Evolutionary conservation across 495 filamentous ascomycete species (phyloP), one percentile per base, ranked within the genome.

Genomic region (Daldinia caldariorum): DNA sequence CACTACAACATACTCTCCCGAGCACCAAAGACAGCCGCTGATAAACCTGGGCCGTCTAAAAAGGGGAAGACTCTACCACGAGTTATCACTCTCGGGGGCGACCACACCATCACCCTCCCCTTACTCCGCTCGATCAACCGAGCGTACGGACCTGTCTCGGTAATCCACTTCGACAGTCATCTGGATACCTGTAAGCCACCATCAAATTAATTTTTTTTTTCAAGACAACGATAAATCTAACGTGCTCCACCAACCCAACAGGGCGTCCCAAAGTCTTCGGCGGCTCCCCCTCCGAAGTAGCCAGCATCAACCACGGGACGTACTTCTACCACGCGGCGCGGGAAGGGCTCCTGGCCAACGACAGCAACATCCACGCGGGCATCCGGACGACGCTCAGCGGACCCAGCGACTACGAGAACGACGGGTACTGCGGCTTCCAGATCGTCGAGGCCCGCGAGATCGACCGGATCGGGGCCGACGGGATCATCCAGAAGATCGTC

Each of bases 131-230:
- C 90, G 0, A 81, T 97, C 73, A 88, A 92, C 73, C 87, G 90
- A 55, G 88, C 92, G 41, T 91, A 95, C 75, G 88, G 89, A 43
- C 91, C 92, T 1, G 85, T 95, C 2, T 89, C 93, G 0, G 93
- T 96, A 14, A 86, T 97, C 58, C 93, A 97, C 80, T 96, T 97
- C 74, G 93, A 96, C 76, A 91, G 79, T 47, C 90, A 92, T 73
- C 84, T 92, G 1, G 93, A 97, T 73, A 96, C 93, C 0, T 95
- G 92, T 74, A 78, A 71, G 90, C 84, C 89, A 88, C 0, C 82
- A 84, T 87, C 87, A 51, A n/a, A n/a, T n/a, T n/a, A n/a, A n/a
- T n/a, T n/a, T 91, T 89, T 71, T 85, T 85, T 6, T 83, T 82
- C 7, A 85, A 85, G 35, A 87, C 45, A 6, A 4, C 18, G 6